A percentile compares a stretch with the other conserved stretches of the same genome.
These are phyloP conservation scores for Microbotryum saponariae DNA, from an alignment of 1,284 basidiomycete genomes.

Conservation along the genomic window DNA sequence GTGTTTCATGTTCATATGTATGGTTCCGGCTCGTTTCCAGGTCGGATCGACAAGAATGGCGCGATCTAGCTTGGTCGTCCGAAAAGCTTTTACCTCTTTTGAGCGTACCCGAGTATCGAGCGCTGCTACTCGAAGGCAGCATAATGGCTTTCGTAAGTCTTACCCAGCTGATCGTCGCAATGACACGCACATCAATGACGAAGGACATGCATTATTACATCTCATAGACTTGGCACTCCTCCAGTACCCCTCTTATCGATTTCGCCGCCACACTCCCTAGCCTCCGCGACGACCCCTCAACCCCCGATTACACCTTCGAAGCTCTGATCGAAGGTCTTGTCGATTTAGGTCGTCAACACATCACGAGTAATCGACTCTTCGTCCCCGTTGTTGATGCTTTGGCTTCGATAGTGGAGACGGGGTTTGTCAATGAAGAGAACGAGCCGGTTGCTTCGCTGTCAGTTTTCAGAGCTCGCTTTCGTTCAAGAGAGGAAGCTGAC, in stretches of 20 bases:
- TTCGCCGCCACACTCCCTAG: constrained; percentile 54
- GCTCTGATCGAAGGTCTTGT: constrained; percentile 54
- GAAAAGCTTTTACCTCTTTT: constrained; percentile 62
- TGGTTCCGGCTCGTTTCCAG: neutral
- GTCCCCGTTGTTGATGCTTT: constrained; percentile 40
- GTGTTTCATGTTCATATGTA: neutral
- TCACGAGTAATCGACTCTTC: constrained; percentile 59
- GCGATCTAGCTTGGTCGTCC: constrained; percentile 51
- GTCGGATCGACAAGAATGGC: constrained; percentile 13
- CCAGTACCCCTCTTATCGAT: constrained; percentile 53
- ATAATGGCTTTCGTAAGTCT: constrained; percentile 63
- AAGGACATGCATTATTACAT: constrained; percentile 21
- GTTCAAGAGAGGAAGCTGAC: constrained; percentile 26
- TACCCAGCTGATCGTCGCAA: neutral
- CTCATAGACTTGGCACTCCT: constrained; percentile 14
- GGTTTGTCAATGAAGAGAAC: constrained; percentile 6
- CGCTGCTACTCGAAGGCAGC: constrained; percentile 60
- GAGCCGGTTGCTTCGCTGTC: constrained; percentile 4
- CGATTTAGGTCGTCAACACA: constrained; percentile 50
- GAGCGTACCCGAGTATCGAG: constrained; percentile 54
- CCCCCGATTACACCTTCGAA: constrained; percentile 46
- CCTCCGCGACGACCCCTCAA: constrained; percentile 24
- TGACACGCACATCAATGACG: constrained; percentile 5
- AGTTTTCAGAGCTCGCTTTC: constrained; percentile 29
- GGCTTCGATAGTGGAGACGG: constrained; percentile 12